Evolutionary conservation across 202 grass and related monocot genomes (phyloP), one percentile per base, ranked within the genome.

Genomic region (Zizania palustris): DNA sequence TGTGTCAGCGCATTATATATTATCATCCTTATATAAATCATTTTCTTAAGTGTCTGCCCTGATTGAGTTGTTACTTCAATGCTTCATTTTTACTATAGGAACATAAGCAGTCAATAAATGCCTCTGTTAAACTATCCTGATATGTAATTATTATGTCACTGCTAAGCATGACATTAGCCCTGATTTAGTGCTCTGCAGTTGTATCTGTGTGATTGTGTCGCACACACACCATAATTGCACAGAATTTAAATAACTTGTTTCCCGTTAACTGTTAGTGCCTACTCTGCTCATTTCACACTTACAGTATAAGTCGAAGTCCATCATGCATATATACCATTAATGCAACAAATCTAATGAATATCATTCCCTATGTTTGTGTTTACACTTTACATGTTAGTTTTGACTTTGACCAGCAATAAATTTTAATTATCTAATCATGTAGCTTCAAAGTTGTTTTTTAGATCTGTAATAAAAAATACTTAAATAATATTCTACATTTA

Each of bases 1-100:
- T 60, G 21, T 50, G 13, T 20, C 21, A 75, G 19, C 0, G 65
- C 59, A 67, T 74, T 66, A 36, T 9, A n/a, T 86, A 61, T 21
- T 83, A 49, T 55, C 16, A 1, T 6, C 41, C 28, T 28, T 28
- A 28, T 28, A 58, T 75, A 71, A 51, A 37, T 69, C 5, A 43
- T 76, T 80, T 67, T 69, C 18, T 42, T 58, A 81, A 54, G 20
- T 81, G 4, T 81, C 53, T 38, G 21, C 49, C 0, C n/a, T 76
- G 61, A 76, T 13, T 42, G 43, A 67, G 34, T 72, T 72, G 34
- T 12, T 44, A 60, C 60, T 64, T 16, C 6, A 14, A 59, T 33
- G 12, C 40, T 22, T 38, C 62, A 45, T 35, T 63, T 37, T 38
- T 40, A 70, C 13, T 28, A 44, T 11, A 35, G 36, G 67, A 61